Base-by-base conservation (phyloP, 2,329 filamentous ascomycete genomes). In the Beauveria sp. region DNA sequence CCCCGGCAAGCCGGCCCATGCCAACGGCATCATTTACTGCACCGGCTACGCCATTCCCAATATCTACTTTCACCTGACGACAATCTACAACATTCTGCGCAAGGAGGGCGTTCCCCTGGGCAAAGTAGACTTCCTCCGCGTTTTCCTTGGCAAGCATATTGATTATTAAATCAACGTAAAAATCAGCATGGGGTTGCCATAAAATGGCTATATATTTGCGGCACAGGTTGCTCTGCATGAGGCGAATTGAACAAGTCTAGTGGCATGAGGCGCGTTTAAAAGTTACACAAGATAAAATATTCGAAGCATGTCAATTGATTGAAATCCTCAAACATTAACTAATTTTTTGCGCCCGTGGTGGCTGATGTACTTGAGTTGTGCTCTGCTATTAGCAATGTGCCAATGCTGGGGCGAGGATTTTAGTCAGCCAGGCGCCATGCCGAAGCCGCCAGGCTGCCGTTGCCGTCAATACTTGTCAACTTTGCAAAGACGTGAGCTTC, bases 61-160 rank as follows among this genome's bases (percentile, higher is more conserved):
- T 67, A 71, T 87, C 66, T 87, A 78, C 74, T 90, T 89, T 72
- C 87, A 89, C 68, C 65, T 83, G 16, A 77, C 71, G 3, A 85
- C 78, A 14, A 77, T 82, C 10, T 89, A 89, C 73, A 76, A 71
- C 24, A 83, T 89, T 60, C 67, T 89, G 69, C 76, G 86, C 63
- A 80, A 77, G 67, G 79, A 84, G 72, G 86, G 86, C 1, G 82
- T 87, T 28, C 73, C 76, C 0, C n/a, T 90, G 20, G 84, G 84
- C 40, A 89, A 89, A 77, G 46, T 63, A 57, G 82, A 87, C 67
- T 89, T 75, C 68, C 65, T 84, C 46, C 44, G 14, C 5, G 18
- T 67, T 18, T 78, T 76, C 61, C 22, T 77, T 10, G 65, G 56
- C 40, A 63, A 67, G 63, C 68, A 69, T 62, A n/a, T 70, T 26